Evolutionary conservation across 306 rosid species (phyloP).

Genomic region (Fragaria iinumae): DNA sequence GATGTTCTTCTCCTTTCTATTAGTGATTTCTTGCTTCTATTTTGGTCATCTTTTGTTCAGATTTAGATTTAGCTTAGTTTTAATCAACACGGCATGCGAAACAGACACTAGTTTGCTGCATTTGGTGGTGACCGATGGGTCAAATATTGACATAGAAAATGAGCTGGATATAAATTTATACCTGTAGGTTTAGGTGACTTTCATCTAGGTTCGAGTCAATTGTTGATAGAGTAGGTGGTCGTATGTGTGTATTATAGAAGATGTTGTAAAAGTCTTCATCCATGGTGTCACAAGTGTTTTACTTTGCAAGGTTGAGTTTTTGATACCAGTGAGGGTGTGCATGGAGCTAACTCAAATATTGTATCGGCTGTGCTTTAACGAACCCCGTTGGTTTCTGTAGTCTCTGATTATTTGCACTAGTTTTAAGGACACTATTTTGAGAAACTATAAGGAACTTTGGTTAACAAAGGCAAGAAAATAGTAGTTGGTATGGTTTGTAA

Average conservation of each 20-base stretch:
- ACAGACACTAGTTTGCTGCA: neutral
- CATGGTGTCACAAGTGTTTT: too few relatives aligned
- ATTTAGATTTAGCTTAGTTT: neutral
- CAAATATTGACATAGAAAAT: neutral
- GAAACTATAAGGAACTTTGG: neutral
- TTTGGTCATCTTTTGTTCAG: neutral
- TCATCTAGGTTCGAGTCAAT: neutral
- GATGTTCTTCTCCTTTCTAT: slow-evolving; percentile 3
- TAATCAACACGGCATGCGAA: neutral
- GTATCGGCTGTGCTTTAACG: neutral
- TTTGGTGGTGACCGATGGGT: neutral
- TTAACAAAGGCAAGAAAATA: neutral
- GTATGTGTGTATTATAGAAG: neutral
- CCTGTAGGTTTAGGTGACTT: neutral
- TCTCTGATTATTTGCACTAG: neutral
- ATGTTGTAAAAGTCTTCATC: neutral
- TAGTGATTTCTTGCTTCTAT: slow-evolving; percentile 13
- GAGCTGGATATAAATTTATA: neutral
- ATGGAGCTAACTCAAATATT: neutral
- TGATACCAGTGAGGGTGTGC: neutral
- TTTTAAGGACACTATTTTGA: neutral
- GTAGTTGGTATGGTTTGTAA: neutral
- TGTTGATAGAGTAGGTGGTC: neutral
- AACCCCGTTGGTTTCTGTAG: neutral
- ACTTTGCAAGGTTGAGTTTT: neutral